Evolutionary conservation across 768 basidiomycete genomes (phyloP), one percentile per base, ranked within the genome.

Genomic region (Xerocomus spinulosus): DNA sequence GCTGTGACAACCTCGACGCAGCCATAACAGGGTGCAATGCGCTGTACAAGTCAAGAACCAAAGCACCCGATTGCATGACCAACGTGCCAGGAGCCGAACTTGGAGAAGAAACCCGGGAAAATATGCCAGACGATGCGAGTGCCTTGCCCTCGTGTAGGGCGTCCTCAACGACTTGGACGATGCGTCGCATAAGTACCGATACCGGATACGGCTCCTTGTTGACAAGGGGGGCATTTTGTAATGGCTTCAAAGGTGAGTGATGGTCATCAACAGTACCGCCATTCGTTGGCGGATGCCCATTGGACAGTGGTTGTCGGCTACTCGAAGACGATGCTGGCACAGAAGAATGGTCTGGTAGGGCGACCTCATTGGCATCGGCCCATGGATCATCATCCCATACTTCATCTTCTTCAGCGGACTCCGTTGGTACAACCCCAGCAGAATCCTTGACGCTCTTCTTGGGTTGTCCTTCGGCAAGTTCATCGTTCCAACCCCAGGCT

Each of bases 401-500:
- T 25, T 66, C 69, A 44, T 78, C 76, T 48, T 75, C 78, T 18
- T 69, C 57, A 4, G 60, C 58, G 20, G 70, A 65, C 15, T 53
- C 64, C 10, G 64, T 63, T 8, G 60, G 42, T 6, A 68, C 44
- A 12, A 46, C 24, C 9, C 36, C 44, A 1, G 39, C 12, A 3
- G 51, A 50, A 38, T n/a, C 44, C 23, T 49, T 44, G 20, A 17
- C 23, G 5, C 37, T 43, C 14, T 72, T 73, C 13, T 58, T 44
- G 4, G 63, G 49, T 25, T 64, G 64, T 36, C 56, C 67, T n/a
- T 66, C 52, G n/a, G 49, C 34, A 20, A 26, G 3, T 39, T 65
- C 71, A 25, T 80, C 80, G 32, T 87, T 82, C 82, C 82, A 88
- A 3, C 83, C 89, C 88, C 89, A 91, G 1, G 85, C 80, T 55